Base-by-base conservation (phyloP, 2,329 filamentous ascomycete genomes). In the Sporothrix humicola region DNA sequence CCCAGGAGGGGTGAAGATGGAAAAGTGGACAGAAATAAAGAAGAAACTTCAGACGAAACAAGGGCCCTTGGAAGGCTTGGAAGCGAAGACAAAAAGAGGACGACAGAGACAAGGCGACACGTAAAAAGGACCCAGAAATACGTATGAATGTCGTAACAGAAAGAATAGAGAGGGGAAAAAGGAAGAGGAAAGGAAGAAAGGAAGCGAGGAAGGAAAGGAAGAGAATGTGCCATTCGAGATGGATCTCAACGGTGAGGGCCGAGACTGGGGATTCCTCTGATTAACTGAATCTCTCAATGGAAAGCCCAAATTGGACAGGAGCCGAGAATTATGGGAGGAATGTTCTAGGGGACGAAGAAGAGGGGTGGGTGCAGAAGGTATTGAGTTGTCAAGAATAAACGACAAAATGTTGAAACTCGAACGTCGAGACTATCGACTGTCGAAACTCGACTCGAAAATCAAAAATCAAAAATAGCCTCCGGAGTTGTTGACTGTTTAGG, bases 21-120 rank as follows among this genome's bases (percentile, higher is more conserved):
- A 56, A 61, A 48, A 46, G 26, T 46, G 37, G 42, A 65, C 42
- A 44, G 44, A 68, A 37, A 13, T 13, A n/a, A 17, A 52, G 48
- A 44, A 54, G 31, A 58, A 26, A 58, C 50, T 70, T 70, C 52
- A 58, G 68, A 70, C 68, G 68, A 70, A 58, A 58, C 50, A 70
- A 58, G 37, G 31, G 50, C 50, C 50, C 13, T 26, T n/a, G 52
- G 56, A 4, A 17, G 23, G 26, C 23, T 59, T 23, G n/a, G 37
- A 56, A 9, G 15, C 4, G 20, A 15, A 37, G 23, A 12, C 59
- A 46, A 54, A 5, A 37, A 54, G 46, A 52, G 17, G 23, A 26
- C 23, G 3, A n/a, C n/a, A 26, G 23, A 26, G 23, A 26, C 23
- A 37, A 69, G 46, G 12, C 10, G n/a, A 37, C 31, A 26, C 23